Conservation (phyloP, 75 land plant species). For the Pinus taeda region DNA sequence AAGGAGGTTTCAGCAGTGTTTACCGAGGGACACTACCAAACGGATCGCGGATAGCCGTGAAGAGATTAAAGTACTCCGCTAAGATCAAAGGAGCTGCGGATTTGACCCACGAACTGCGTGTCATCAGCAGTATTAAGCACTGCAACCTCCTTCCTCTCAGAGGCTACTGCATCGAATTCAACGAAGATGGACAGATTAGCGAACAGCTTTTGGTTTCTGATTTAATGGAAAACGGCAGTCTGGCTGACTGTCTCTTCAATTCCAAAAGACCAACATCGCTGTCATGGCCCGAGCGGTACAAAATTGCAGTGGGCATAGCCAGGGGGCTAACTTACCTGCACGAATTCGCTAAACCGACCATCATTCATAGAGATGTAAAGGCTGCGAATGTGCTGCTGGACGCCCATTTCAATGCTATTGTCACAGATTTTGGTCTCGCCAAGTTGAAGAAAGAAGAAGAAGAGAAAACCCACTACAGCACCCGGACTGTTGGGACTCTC, state of each 20-base stretch:
- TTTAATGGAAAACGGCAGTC: conserved; percentile 23
- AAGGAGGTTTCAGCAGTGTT: conserved; percentile 49
- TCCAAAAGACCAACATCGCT: neutral
- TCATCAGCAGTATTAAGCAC: conserved; percentile 30
- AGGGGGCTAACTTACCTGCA: conserved; percentile 27
- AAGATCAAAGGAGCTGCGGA: conserved; percentile 27
- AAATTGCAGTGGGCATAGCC: conserved; percentile 29
- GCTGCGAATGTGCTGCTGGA: conserved; percentile 43
- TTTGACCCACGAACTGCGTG: conserved; percentile 35
- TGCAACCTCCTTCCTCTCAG: conserved; percentile 18
- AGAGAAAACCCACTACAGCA: conserved; percentile 29
- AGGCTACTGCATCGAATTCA: conserved; percentile 19
- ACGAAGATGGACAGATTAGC: conserved; percentile 18
- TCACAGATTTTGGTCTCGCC: conserved; percentile 40
- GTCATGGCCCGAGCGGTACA: conserved; percentile 25
- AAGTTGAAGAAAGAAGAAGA: conserved; percentile 25
- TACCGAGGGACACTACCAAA: conserved; percentile 27
- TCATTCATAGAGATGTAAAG: conserved; percentile 45
- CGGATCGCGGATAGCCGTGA: conserved; percentile 30
- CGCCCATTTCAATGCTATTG: conserved; percentile 31
- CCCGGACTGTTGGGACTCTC: conserved; percentile 41
- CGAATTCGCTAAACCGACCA: conserved; percentile 16
- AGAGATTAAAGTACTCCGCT: conserved; percentile 10
- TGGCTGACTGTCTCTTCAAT: conserved; percentile 19
- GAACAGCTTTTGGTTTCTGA: conserved; percentile 25